Evolutionary conservation across 345 rosid species (phyloP).

Genomic region (Lumnitzera littorea): DNA sequence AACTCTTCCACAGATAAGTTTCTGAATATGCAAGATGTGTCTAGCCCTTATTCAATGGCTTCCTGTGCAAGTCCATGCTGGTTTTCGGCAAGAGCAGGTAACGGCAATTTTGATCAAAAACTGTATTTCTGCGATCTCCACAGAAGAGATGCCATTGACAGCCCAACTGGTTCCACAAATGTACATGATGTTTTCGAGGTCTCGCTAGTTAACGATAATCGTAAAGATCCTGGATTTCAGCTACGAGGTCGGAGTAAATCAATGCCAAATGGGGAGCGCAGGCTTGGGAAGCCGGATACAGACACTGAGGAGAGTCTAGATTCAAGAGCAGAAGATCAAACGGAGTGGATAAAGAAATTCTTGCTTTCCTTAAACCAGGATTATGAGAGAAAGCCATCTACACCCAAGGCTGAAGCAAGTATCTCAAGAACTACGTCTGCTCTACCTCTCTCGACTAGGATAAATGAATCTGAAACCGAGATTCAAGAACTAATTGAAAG

Average conservation of each 20-base stretch:
- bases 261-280: conserved; percentile 18
- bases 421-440: conserved; percentile 13
- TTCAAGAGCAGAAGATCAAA: conserved; percentile 9
- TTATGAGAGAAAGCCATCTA: conserved; percentile 17
- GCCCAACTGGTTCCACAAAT: conserved; percentile 19
- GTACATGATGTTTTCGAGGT: conserved; percentile 70
- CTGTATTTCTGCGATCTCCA: conserved; percentile 13
- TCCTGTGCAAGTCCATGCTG: conserved; percentile 12
- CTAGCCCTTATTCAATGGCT: conserved; percentile 27
- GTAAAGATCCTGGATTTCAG: conserved; percentile 3
- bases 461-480: conserved; percentile 12
- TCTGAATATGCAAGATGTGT: conserved; percentile 23
- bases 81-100: conserved; percentile 22
- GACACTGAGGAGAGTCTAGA: conserved; percentile 12
- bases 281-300: conserved; percentile 30
- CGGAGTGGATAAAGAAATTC: conserved; percentile 27
- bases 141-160: conserved; percentile 15
- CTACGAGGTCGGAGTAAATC: conserved; percentile 14
- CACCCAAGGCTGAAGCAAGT: conserved; percentile 13
- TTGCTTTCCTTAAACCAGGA: conserved; percentile 15
- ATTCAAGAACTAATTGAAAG: conserved; percentile 26
- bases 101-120: conserved; percentile 21
- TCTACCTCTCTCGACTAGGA: neutral
- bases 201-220: conserved; percentile 23
- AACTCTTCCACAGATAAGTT: conserved; percentile 19